Base-by-base conservation (phyloP, 2,329 filamentous ascomycete species). In the Penicillium sumatraense region DNA sequence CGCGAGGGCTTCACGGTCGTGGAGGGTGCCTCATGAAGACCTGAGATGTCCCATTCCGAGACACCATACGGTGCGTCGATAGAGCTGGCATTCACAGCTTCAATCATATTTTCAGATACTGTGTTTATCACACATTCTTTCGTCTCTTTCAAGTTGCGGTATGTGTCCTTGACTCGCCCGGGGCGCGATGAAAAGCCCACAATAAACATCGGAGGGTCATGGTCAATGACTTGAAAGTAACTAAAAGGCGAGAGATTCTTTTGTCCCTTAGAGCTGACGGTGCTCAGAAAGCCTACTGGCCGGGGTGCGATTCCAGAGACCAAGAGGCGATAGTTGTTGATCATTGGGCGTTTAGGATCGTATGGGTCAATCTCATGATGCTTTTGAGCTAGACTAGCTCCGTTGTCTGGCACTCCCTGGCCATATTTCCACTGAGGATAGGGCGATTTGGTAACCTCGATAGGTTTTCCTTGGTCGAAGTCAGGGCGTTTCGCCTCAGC, bases 251-350 rank as follows among this genome's bases (percentile, higher is more conserved):
- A 90, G 1, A 96, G 81, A 74, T 96, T 96, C 48, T 76, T 80
- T 18, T 63, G 71, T n/a, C 89, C 89, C 65, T 90, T 86, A 20
- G 74, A 73, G 3, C 75, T 79, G n/a, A 79, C 68, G 0, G 84
- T 87, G 24, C 77, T 80, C 0, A 86, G 68, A 62, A 87, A 86
- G 0, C 83, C 85, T 20, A 96, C 86, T 10, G 92, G 92, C 6
- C 93, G 86, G 1, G 93, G 93, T 5, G 91, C 82, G 59, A 96
- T 85, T 57, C 85, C 86, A 9, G 86, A 89, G 72, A 96, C 95
- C 58, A 96, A 81, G 5, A 96, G 84, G 73, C 95, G 96, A 83
- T 96, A 96, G 80, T 96, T 96, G 78, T 84, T 85, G 3, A 80
- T 77, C 0, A 85, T 76, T 0, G 85, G 82, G 0, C 92, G 83